Base-by-base conservation (phyloP, 805 yeast genomes). In the Candida ovalis region DNA sequence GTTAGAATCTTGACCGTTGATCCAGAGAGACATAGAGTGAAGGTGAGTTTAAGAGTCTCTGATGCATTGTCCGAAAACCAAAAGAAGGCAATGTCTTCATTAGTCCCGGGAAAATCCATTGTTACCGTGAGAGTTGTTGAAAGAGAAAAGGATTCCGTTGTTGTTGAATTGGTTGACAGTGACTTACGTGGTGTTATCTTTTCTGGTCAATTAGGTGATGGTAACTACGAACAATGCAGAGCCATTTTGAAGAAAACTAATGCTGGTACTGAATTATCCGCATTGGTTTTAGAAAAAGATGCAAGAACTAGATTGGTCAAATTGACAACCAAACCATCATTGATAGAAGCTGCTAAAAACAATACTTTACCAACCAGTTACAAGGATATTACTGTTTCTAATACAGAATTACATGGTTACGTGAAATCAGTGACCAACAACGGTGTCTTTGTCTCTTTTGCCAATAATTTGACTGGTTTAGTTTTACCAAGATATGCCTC, bases 401-500 rank as follows among this genome's bases (percentile, higher is more conserved):
- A 70, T 40, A 69, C 70, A 22, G 59, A 71, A 25, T 66, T 88
- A 45, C 76, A 78, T 48, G 99, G 98, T 39, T 91, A 74, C 63
- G 80, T 92, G 36, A 85, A 81, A 55, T 83, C 90, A 18, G 80
- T 85, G 18, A 87, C 95, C n/a, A 76, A 75, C 40, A 76, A 76
- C 62, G 98, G 98, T 54, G 72, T 89, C 12, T 92, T 92, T 63
- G 86, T 92, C 49, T 78, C 84, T 0, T 92, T 92, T 67, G 88
- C 84, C 48, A 85, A 86, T 53, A 79, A 77, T 46, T 77, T 92
- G 53, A 87, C 88, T 28, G 98, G 97, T 45, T 75, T 92, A 54
- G 86, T 89, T 3, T 76, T 88, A 51, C 86, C 91, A 47, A 81
- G 84, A 60, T 81, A 84, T 57, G 86, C 86, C 21, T 73, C 81